Percentiles rank a stretch among this genome's conserved stretches.
Evolutionary conservation across 108 stramenopile genomes (phyloP).

Genomic region (Cylindrotheca closterium): DNA sequence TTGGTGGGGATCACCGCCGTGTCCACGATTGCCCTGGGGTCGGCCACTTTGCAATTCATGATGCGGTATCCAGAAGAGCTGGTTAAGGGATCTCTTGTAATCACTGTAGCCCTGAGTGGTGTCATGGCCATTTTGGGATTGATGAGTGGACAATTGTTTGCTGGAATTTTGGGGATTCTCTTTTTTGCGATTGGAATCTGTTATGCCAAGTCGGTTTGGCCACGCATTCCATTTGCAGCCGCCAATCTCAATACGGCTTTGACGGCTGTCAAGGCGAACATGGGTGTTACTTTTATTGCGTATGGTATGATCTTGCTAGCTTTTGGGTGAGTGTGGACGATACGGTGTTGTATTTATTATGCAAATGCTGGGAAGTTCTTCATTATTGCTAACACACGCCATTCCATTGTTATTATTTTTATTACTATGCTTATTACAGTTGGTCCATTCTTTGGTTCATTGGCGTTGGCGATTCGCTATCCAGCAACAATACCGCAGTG

Average conservation of each 20-base stretch:
- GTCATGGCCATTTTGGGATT: constrained; percentile 40
- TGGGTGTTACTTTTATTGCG: constrained; percentile 51
- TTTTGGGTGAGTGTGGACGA: constrained; percentile 25
- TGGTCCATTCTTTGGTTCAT: constrained; percentile 68
- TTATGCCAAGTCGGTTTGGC: constrained; percentile 68
- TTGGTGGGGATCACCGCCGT: constrained; percentile 24
- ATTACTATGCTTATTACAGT: neutral
- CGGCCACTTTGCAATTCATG: constrained; percentile 63
- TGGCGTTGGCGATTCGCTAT: constrained; percentile 41
- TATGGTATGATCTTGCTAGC: constrained; percentile 43
- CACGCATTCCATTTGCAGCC: constrained; percentile 79
- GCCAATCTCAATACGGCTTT: constrained; percentile 62
- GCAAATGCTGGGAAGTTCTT: too few species aligned
- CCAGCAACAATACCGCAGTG: constrained; percentile 18
- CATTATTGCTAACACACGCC: neutral
- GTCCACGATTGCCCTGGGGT: constrained; percentile 37
- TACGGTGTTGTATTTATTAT: too few species aligned
- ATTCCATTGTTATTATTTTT: neutral
- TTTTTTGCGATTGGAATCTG: constrained; percentile 53
- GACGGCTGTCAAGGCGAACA: constrained; percentile 63
- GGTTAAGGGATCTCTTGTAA: constrained; percentile 63
- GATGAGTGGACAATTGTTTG: constrained; percentile 22
- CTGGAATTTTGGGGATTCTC: constrained; percentile 44
- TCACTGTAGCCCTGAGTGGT: constrained; percentile 35
- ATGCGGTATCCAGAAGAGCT: constrained; percentile 51